phyloP scores from a whole-genome alignment of 257 asterid genomes.

The Capsicum rhomboideum region DNA sequence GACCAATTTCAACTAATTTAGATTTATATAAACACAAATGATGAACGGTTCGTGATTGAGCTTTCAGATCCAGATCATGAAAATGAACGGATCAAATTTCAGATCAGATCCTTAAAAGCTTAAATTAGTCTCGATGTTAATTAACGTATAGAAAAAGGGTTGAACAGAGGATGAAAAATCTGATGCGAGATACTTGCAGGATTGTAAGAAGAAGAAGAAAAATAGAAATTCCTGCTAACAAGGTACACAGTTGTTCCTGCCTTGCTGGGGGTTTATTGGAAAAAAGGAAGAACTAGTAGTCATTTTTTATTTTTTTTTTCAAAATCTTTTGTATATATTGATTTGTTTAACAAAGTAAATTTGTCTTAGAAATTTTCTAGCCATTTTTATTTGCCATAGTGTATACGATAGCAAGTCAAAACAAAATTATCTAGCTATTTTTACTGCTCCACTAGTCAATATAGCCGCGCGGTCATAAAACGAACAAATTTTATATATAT shows the following conservation, averaged over 20 bases:
- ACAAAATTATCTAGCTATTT: too few relatives aligned
- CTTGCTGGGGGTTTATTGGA: background rate
- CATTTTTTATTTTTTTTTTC: background rate
- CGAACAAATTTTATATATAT: too few relatives aligned
- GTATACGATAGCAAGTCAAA: too few relatives aligned
- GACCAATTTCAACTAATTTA: background rate
- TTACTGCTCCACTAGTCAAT: too few relatives aligned
- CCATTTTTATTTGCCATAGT: too few relatives aligned
- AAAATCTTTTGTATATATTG: background rate
- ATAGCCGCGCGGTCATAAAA: too few relatives aligned
- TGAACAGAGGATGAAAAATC: background rate
- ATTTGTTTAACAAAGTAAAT: background rate
- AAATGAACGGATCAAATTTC: background rate
- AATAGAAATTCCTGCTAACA: background rate
- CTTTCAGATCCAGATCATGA: conserved; percentile 5
- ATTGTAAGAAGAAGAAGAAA: background rate
- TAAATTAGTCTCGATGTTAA: background rate
- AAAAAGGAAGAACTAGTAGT: background rate
- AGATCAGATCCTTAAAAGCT: background rate
- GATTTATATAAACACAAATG: background rate
- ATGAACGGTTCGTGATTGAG: background rate
- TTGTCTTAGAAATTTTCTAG: too few relatives aligned
- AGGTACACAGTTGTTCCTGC: background rate
- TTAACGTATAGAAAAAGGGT: background rate
- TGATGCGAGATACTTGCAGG: background rate